A percentile compares a stretch with the other conserved stretches of the same genome.
These are phyloP conservation scores for Coemansia umbellata DNA, from an alignment of 192 early-diverging fungal genomes.

Conservation along the genomic window DNA sequence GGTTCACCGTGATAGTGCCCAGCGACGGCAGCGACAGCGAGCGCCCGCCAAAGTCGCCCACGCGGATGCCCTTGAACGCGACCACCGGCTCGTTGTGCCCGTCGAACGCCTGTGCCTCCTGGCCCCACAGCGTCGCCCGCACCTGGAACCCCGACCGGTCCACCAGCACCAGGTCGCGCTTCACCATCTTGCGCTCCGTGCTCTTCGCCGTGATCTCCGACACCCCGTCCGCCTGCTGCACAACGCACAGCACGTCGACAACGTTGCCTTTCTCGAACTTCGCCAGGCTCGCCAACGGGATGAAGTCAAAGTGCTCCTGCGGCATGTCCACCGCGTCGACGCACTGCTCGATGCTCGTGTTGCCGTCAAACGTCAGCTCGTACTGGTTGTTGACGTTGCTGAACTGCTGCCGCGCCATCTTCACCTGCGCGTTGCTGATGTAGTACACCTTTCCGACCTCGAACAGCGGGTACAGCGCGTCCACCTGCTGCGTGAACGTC, in stretches of 20 bases:
- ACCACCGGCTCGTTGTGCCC: constrained; percentile 57
- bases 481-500: constrained; percentile 85
- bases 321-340: constrained; percentile 24
- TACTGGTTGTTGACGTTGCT: constrained; percentile 85
- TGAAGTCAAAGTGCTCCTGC: constrained; percentile 61
- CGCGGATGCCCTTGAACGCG: constrained; percentile 78
- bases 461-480: constrained; percentile 70
- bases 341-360: constrained; percentile 62
- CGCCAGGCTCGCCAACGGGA: constrained; percentile 62
- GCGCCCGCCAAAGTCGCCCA: constrained; percentile 83
- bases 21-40: constrained; percentile 52
- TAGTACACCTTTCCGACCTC: constrained; percentile 81
- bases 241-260: constrained; percentile 79
- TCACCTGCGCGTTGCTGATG: constrained; percentile 75
- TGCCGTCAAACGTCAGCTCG: constrained; percentile 78
- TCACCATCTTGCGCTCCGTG: constrained; percentile 53
- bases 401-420: constrained; percentile 80
- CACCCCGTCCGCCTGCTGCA: constrained; percentile 58
- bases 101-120: constrained; percentile 67
- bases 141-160: constrained; percentile 71
- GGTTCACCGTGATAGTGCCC: constrained; percentile 59
- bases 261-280: constrained; percentile 66
- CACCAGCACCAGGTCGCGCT: constrained; percentile 79
- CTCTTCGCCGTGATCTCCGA: constrained; percentile 59
- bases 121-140: constrained; percentile 83